Evolutionary conservation across 179 eudicot genomes (phyloP).

Genomic region (Patellifolia procumbens): DNA sequence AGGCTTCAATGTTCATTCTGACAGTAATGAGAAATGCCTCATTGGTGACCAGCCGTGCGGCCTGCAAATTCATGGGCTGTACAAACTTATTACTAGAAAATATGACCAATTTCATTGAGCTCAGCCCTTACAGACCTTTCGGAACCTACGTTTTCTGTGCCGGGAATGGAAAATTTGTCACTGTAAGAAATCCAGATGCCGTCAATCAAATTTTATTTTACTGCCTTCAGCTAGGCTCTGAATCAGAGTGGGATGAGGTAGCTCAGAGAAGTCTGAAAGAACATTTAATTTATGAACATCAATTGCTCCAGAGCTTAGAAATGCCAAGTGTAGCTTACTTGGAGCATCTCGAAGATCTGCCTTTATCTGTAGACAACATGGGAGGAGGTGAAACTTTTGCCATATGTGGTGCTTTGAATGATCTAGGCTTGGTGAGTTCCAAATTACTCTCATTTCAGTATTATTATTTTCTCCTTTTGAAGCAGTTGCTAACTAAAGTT

Average conservation of each 20-base stretch:
- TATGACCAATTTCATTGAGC: conserved; percentile 48
- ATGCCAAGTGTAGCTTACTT: conserved; percentile 44
- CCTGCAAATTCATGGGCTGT: conserved; percentile 69
- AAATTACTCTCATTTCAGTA: not conserved
- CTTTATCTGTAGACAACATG: conserved; percentile 7
- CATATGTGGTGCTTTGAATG: conserved; percentile 46
- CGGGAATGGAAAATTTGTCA: conserved; percentile 52
- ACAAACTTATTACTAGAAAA: conserved; percentile 64
- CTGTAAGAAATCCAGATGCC: conserved; percentile 66
- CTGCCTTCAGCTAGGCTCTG: conserved; percentile 52
- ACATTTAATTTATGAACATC: conserved; percentile 56
- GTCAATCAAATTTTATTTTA: conserved; percentile 67
- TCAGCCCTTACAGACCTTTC: conserved; percentile 86
- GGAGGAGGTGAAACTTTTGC: conserved; percentile 26
- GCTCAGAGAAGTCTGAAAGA: conserved; percentile 51
- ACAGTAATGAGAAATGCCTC: conserved; percentile 56
- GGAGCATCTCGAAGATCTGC: conserved; percentile 17
- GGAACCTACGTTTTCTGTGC: conserved; percentile 68
- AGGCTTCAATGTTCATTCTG: conserved; percentile 37
- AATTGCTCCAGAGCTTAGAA: conserved; percentile 44
- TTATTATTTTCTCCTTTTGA: not conserved
- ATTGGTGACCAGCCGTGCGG: conserved; percentile 57
- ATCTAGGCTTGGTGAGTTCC: conserved; percentile 73
- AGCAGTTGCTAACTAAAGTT: conserved; percentile 1
- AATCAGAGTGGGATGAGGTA: conserved; percentile 45